Evolutionary conservation across 148 eudicot genomes (phyloP).

Genomic region (Talinum fruticosum): DNA sequence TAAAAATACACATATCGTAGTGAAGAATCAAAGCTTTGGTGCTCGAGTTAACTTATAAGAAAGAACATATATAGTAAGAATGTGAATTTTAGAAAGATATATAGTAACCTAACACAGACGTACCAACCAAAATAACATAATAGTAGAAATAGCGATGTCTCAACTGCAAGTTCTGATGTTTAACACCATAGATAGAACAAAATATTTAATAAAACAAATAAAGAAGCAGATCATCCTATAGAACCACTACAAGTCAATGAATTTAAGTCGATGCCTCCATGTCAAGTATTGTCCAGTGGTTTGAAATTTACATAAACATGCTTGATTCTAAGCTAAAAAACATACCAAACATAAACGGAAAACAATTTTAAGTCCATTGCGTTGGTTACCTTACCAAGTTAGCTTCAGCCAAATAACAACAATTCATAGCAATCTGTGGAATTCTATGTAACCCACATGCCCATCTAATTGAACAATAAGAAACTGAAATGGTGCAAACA

Average conservation of each 20-base stretch:
- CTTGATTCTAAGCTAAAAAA: slow-evolving; percentile 1
- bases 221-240: not conserved
- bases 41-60: not conserved
- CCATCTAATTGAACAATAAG: not conserved
- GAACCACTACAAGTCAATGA: not conserved
- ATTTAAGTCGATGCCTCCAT: not conserved
- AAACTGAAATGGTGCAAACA: slow-evolving; percentile 1
- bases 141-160: slow-evolving; percentile 5
- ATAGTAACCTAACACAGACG: not conserved
- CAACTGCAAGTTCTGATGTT: slow-evolving; percentile 7
- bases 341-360: not conserved
- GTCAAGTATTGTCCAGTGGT: not conserved
- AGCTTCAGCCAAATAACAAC: not conserved
- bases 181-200: not conserved
- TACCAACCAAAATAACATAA: not conserved
- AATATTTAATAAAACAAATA: not conserved
- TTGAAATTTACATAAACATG: not conserved
- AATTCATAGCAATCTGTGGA: not conserved
- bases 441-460: not conserved
- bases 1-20: not conserved
- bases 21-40: not conserved
- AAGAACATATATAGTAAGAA: not conserved
- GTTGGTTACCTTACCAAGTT: not conserved
- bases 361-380: not conserved
- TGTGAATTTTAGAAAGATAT: not conserved